Evolutionary conservation across 2,329 filamentous ascomycete species (phyloP), one percentile per base, ranked within the genome.

Genomic region (Exophiala mesophila): DNA sequence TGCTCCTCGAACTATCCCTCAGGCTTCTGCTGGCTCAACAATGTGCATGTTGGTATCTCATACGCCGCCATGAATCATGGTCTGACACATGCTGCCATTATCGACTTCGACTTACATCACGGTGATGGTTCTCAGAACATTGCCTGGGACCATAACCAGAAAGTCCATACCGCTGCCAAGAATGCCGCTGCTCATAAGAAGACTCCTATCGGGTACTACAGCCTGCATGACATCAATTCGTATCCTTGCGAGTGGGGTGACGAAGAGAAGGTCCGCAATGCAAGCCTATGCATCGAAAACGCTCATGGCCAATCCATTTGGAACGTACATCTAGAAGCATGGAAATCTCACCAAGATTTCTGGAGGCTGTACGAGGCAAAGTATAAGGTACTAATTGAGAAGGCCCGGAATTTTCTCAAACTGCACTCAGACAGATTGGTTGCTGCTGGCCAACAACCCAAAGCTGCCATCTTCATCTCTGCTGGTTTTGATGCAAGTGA

Each of bases 1-100:
- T 98, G 92, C 65, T 95, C 90, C 2, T 80, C 87, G 3, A 79
- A 84, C 36, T 83, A 84, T 56, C 92, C 92, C 0, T 96, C 90
- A 2, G 92, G 92, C 0, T 98, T 98, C 61, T 98, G 92, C 68
- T 98, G 92, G 90, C 69, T 98, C 37, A 98, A 98, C 64, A 98
- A 98, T 60, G 88, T 98, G 1, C 90, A 97, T 59, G 87, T 98
- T 16, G 92, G 90, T 0, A 95, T 98, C 52, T 85, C 94, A 63
- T 86, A 98, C 62, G 90, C 83, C 8, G 82, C 87, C 15, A 78
- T 90, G 49, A 77, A 76, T 28, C 85, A 98, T 59, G 88, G 85
- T 0, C 69, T 97, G 19, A 97, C 90, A 0, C 92, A 98, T 62
- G 90, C 89, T 0, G 92, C 88, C 8, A 97, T 94, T 49, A 80